Evolutionary conservation across 495 filamentous ascomycete genomes (phyloP).

Genomic region (Trichoderma orchidacearum): DNA sequence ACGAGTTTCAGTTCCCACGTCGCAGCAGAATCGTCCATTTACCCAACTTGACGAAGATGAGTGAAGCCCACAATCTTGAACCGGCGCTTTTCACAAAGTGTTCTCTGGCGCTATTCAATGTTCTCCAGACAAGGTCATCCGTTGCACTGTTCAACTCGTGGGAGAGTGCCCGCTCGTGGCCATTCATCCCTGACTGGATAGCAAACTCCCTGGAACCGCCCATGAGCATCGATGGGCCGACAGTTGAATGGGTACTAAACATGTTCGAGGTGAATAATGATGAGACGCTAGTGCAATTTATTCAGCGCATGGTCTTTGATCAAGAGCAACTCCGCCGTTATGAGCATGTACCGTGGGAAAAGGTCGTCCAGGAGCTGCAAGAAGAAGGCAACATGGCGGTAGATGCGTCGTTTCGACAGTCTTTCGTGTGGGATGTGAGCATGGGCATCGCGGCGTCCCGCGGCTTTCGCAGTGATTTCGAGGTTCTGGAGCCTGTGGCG

Average conservation of each 20-base stretch:
- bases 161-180: conserved; percentile 11
- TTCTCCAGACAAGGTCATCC: conserved; percentile 4
- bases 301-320: conserved; percentile 5
- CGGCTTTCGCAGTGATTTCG: neutral
- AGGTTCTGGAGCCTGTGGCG: conserved; percentile 5
- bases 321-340: conserved; percentile 5
- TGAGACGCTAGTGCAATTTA: conserved; percentile 4
- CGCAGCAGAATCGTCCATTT: conserved; percentile 3
- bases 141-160: conserved; percentile 10
- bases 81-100: conserved; percentile 9
- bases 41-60: conserved; percentile 1
- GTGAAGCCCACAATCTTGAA: conserved; percentile 1
- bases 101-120: conserved; percentile 11
- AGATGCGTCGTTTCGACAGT: conserved; percentile 8
- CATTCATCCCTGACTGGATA: conserved; percentile 11
- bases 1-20: conserved; percentile 8
- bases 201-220: conserved; percentile 7
- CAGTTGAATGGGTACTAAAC: conserved; percentile 10
- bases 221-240: conserved; percentile 11
- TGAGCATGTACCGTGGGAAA: conserved; percentile 8
- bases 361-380: conserved; percentile 8
- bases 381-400: conserved; percentile 7
- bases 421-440: conserved; percentile 11
- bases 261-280: conserved; percentile 3
- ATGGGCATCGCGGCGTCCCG: conserved; percentile 1